Conservation (phyloP, 2,329 filamentous ascomycete species). For the Aspergillus proliferans region DNA sequence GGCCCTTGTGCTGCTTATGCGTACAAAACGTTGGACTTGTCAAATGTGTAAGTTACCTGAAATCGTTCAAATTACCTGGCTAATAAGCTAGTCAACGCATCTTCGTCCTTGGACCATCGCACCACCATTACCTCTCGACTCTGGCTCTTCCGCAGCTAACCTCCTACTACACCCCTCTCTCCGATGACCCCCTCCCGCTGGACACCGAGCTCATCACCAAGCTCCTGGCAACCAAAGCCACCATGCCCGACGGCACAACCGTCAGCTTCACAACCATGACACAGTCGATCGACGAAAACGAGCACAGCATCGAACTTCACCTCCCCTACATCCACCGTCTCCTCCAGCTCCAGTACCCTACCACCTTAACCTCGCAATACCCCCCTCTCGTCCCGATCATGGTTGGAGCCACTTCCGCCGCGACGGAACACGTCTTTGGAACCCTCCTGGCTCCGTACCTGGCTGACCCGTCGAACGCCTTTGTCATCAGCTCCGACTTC, state of each 20-base stretch:
- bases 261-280: conserved; percentile 52
- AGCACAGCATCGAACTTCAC: conserved; percentile 97
- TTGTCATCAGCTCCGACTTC: conserved; percentile 91
- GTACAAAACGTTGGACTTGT: conserved; percentile 81
- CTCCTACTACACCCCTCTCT: conserved; percentile 41
- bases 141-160: conserved; percentile 70
- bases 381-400: conserved; percentile 80
- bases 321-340: conserved; percentile 87
- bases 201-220: conserved; percentile 39
- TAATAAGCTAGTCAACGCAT: conserved; percentile 61
- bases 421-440: conserved; percentile 64
- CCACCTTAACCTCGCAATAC: conserved; percentile 49
- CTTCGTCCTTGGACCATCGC: conserved; percentile 88
- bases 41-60: conserved; percentile 52
- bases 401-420: conserved; percentile 64
- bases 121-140: conserved; percentile 72
- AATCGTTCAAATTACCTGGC: neutral
- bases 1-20: conserved; percentile 90
- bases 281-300: conserved; percentile 61
- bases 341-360: conserved; percentile 48
- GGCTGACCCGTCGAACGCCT: conserved; percentile 64
- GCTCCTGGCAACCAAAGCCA: conserved; percentile 25
- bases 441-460: conserved; percentile 70
- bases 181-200: conserved; percentile 37
- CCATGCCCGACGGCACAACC: conserved; percentile 25